Evolutionary conservation across 768 basidiomycete species (phyloP).

Genomic region (Serendipita vermifera): DNA sequence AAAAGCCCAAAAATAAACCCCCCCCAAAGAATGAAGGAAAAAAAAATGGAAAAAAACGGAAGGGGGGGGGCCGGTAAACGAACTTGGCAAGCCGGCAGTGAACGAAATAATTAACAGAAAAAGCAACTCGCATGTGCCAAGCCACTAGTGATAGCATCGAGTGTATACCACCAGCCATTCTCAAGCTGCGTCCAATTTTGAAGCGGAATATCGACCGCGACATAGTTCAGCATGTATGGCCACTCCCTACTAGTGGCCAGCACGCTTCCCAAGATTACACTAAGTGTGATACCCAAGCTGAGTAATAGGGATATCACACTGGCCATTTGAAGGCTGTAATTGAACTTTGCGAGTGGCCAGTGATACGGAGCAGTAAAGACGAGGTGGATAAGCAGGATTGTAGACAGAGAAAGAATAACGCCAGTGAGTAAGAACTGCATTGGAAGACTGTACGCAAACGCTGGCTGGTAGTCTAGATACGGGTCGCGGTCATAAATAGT

Average conservation of each 20-base stretch:
- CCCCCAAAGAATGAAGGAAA: slow-evolving; percentile 84
- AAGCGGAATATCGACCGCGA: slow-evolving; percentile 68
- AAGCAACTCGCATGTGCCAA: slow-evolving; percentile 60
- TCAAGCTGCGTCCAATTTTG: slow-evolving; percentile 52
- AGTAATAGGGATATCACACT: slow-evolving; percentile 71
- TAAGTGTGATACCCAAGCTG: slow-evolving; percentile 62
- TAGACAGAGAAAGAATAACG: slow-evolving; percentile 69
- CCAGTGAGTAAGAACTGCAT: slow-evolving; percentile 81
- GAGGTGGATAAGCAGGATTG: slow-evolving; percentile 80
- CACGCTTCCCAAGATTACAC: slow-evolving; percentile 53
- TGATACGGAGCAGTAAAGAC: slow-evolving; percentile 94
- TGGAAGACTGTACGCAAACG: slow-evolving; percentile 78
- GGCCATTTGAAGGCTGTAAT: slow-evolving; percentile 79
- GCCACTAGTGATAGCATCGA: slow-evolving; percentile 75
- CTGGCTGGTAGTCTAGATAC: slow-evolving; percentile 62
- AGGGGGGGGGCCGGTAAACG: slow-evolving; percentile 77
- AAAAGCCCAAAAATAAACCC: slow-evolving; percentile 75
- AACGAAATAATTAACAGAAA: neutral
- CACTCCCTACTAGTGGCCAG: slow-evolving; percentile 54
- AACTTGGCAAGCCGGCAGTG: neutral
- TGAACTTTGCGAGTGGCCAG: slow-evolving; percentile 83
- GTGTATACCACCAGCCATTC: slow-evolving; percentile 66
- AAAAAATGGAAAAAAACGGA: slow-evolving; percentile 87
- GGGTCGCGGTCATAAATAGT: slow-evolving; percentile 38
- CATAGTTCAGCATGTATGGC: slow-evolving; percentile 95